Evolutionary conservation across 192 early-diverging fungal species (phyloP), one percentile per base, ranked within the genome.

Genomic region (Diversispora epigaea): DNA sequence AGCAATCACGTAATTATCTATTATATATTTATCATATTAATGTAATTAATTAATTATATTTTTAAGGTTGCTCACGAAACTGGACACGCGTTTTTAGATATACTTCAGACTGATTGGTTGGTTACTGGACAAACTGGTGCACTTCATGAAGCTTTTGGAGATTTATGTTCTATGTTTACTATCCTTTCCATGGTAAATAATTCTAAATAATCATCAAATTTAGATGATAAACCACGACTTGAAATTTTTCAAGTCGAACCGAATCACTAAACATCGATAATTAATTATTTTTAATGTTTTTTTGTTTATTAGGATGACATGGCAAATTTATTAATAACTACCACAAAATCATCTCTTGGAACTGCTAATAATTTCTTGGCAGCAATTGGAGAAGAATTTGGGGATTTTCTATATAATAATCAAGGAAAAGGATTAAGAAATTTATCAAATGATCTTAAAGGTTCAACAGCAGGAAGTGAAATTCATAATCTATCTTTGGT

Each of bases 71-170:
- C 65, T 32, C 65, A 67, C 25, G 65, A 67, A 32, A 0, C 45
- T 21, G 65, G 65, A 3, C 65, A 67, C 12, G 14, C 45, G 4
- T 32, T 67, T 17, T 25, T 67, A 11, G 65, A 67, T 46, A 67
- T 32, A 14, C 4, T 67, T 1, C 65, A 67, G 47, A 25, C 19
- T 1, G 21, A n/a, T 9, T 67, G 65, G 65, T 4, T 47, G 9
- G 9, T 40, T 47, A 45, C 45, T 49, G 65, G 65, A 21, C 65
- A 67, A 49, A 67, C 65, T 32, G 65, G 65, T 32, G 65, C 17
- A n/a, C 45, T 67, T 49, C 65, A 67, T 25, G 65, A 67, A 49
- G 65, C 65, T n/a, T 67, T 67, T 14, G 65, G 65, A n/a, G 65
- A 67, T 67, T 67, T 67, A 14, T 22, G 19, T 44, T 25, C 44